Percentiles rank a stretch among this genome's conserved stretches.
Evolutionary conservation across 495 filamentous ascomycete species (phyloP).

Genomic region (Halenospora varia): DNA sequence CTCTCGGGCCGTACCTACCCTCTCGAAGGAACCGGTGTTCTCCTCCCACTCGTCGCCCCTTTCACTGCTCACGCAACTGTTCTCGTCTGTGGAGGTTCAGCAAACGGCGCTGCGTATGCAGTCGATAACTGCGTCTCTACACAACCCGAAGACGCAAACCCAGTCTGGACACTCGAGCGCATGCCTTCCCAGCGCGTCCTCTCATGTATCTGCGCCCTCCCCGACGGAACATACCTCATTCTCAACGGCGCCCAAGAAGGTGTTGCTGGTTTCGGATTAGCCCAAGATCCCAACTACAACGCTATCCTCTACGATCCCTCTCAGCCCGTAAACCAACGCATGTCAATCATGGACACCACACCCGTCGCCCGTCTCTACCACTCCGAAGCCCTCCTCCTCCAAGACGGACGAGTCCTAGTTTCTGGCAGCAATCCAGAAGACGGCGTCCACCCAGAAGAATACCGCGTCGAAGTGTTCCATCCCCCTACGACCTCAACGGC

Average conservation of each 20-base stretch:
- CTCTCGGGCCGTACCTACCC: conserved; percentile 58
- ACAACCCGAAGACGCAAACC: conserved; percentile 48
- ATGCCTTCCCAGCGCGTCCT: conserved; percentile 65
- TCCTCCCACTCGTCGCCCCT: conserved; percentile 54
- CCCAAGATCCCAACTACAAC: conserved; percentile 50
- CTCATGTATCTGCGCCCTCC: conserved; percentile 60
- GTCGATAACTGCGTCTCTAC: conserved; percentile 65
- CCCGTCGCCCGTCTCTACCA: conserved; percentile 62
- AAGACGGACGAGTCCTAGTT: conserved; percentile 64
- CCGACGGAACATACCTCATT: conserved; percentile 65
- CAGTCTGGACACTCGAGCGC: conserved; percentile 58
- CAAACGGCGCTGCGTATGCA: conserved; percentile 40
- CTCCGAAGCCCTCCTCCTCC: conserved; percentile 60
- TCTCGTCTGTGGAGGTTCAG: conserved; percentile 60
- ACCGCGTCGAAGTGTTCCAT: conserved; percentile 62
- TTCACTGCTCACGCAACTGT: conserved; percentile 51
- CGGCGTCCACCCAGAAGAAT: conserved; percentile 48
- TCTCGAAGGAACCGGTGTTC: conserved; percentile 54
- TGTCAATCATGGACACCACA: conserved; percentile 62
- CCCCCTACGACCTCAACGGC: conserved; percentile 57
- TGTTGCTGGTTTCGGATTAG: conserved; percentile 60
- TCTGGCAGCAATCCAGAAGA: conserved; percentile 59
- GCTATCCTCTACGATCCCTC: conserved; percentile 60
- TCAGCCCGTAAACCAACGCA: conserved; percentile 49
- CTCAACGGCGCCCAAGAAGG: conserved; percentile 58